Base-by-base conservation (phyloP, 371 early-diverging fungal genomes). In the Mucor piriformis region DNA sequence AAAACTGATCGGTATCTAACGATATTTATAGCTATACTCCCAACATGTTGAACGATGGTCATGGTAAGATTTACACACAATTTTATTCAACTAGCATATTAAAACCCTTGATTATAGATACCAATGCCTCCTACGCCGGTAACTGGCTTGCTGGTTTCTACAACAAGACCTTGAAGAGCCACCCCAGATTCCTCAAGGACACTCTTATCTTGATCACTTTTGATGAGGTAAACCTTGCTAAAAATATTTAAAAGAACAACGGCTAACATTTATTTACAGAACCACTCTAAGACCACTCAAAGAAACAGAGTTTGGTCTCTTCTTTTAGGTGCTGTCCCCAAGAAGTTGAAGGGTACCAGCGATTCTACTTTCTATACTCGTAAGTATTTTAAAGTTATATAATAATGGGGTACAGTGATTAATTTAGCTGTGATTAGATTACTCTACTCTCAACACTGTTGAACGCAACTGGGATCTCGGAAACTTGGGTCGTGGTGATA, bases 391-490 rank as follows among this genome's bases (percentile, higher is more conserved):
- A 29, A 29, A 29, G 29, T 29, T 29, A n/a, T 37, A 4, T 37
- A 5, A 37, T 33, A n/a, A n/a, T n/a, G n/a, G n/a, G n/a, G n/a
- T n/a, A n/a, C n/a, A n/a, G n/a, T n/a, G n/a, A n/a, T n/a, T n/a
- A n/a, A n/a, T n/a, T n/a, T n/a, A n/a, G n/a, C n/a, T n/a, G n/a
- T n/a, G n/a, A n/a, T n/a, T n/a, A 62, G 63, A 67, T 42, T 86
- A 83, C 75, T 79, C 81, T 29, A 56, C 74, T 34, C 54, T 89
- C 16, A 74, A 79, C 42, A 84, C 83, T 33, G 70, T 85, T 32
- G 85, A 86, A 67, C 34, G 69, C 21, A 81, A 81, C 73, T 88
- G 84, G 84, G 84, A 77, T 34, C 73, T 88, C 16, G 82, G 83
- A n/a, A 76, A 69, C 62, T 59, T 87, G 59, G 86, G 86, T 8